These are phyloP conservation scores for Apium graveolens DNA, from an alignment of 129 eudicot species.

Conservation along the genomic window DNA sequence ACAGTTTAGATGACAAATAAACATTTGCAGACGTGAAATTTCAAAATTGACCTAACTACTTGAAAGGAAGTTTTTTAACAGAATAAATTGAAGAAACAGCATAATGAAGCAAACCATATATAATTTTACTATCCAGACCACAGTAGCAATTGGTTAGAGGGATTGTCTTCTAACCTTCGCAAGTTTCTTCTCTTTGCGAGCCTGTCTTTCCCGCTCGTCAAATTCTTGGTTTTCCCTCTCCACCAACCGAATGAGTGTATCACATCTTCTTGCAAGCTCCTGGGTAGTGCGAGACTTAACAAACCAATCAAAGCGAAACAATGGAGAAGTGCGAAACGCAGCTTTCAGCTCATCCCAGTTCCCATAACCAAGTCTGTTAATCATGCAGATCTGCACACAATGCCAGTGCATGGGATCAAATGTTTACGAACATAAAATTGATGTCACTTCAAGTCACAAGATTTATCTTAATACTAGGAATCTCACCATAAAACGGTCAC, in stretches of 20 bases:
- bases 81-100: background rate
- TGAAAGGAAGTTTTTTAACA: background rate
- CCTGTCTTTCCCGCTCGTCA: conserved; percentile 95
- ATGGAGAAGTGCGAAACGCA: conserved; percentile 80
- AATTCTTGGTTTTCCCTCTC: conserved; percentile 95
- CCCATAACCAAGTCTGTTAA: conserved; percentile 93
- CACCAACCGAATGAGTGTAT: conserved; percentile 74
- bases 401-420: background rate
- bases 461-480: background rate
- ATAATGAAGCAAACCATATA: background rate
- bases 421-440: background rate
- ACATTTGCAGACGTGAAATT: background rate
- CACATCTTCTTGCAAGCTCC: conserved; percentile 97
- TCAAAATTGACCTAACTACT: background rate
- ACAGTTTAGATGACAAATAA: background rate
- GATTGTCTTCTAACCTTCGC: conserved; percentile 45
- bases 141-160: background rate
- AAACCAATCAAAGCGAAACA: conserved; percentile 96
- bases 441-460: background rate
- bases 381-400: conserved; percentile 72
- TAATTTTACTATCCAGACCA: background rate
- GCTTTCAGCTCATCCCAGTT: conserved; percentile 98
- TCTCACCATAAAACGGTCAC: conserved; percentile 96
- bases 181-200: conserved; percentile 91
- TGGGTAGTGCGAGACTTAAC: conserved; percentile 94